Conservation (phyloP, 2,329 filamentous ascomycete genomes). For the Alternaria alternata region DNA sequence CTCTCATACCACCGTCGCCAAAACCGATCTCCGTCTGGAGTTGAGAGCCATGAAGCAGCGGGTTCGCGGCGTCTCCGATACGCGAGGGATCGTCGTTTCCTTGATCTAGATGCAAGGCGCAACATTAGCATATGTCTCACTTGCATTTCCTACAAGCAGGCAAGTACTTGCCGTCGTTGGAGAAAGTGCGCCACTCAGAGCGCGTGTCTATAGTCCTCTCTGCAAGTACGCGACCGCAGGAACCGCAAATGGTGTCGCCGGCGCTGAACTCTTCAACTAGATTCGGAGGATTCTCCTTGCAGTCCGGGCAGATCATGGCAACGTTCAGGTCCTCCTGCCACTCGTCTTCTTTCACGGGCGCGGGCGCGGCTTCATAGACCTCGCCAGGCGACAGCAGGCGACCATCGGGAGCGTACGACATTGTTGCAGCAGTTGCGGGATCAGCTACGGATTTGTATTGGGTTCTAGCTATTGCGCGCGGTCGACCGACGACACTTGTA, state of each 20-base stretch:
- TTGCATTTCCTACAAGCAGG: neutral
- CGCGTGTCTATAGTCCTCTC: conserved; percentile 94
- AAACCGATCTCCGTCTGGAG: conserved; percentile 89
- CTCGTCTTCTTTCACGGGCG: conserved; percentile 48
- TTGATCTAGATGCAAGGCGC: conserved; percentile 62
- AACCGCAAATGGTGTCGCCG: conserved; percentile 90
- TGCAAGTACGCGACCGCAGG: conserved; percentile 88
- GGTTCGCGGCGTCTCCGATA: conserved; percentile 93
- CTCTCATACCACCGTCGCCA: conserved; percentile 74
- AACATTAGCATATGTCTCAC: conserved; percentile 4
- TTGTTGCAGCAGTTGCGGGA: conserved; percentile 20
- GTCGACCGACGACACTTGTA: conserved; percentile 20
- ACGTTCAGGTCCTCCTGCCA: conserved; percentile 89
- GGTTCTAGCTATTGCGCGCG: conserved; percentile 25
- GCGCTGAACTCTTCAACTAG: conserved; percentile 91
- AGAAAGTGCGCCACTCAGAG: conserved; percentile 98
- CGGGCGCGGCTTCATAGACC: conserved; percentile 51
- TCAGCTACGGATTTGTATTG: conserved; percentile 18
- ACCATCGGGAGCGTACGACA: conserved; percentile 46
- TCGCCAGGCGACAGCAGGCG: conserved; percentile 56
- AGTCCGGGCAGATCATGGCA: conserved; percentile 85
- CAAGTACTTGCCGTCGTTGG: conserved; percentile 73
- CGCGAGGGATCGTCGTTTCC: conserved; percentile 95
- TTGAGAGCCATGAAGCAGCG: conserved; percentile 87
- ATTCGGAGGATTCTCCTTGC: conserved; percentile 89